Base-by-base conservation (phyloP, 768 basidiomycete species). In the Phanerodontia chrysosporium region DNA sequence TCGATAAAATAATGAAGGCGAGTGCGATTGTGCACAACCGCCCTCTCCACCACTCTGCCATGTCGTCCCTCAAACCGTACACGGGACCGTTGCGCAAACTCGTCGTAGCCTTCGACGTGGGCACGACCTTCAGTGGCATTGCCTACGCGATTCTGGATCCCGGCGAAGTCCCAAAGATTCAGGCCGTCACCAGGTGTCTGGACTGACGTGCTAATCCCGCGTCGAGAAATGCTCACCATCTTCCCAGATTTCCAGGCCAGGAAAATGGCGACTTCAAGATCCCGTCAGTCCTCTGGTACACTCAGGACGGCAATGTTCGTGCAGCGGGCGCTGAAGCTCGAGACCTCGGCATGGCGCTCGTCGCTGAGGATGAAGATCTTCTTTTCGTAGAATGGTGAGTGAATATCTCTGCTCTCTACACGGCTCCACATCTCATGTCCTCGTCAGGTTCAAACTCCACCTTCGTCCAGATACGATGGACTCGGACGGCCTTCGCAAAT, bases 71-170 rank as follows among this genome's bases (percentile, higher is more conserved):
- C 29, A 21, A 9, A 18, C 44, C 58, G 3, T 58, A 51, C 49
- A 12, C 9, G 3, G 52, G 53, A 2, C 3, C 45, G 8, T n/a
- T 27, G 8, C 51, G 58, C 16, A 55, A 48, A 16, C 28, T 59
- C 2, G 58, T 28, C 10, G 22, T 55, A 9, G 52, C 58, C 1
- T 78, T 83, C 45, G 83, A 83, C 59, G 68, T 83, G 1, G 82
- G 82, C 12, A 83, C 78, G 1, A 82, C 79, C 0, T 80, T 68
- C 51, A 81, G 80, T 45, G 80, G 80, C 2, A 70, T 81, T 18
- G 79, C 75, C 0, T 82, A 82, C 61, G 71, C 69, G 28, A 66
- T 75, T 44, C 69, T 76, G 14, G 72, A 75, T 52, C 74, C 73
- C 9, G 71, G 73, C 0, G 67, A 73, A 35, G 58, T 70, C 21